A percentile compares a stretch with the other conserved stretches of the same genome.
phyloP scores from a whole-genome alignment of 176 grass and related monocot species.

The Guadua angustifolia region DNA sequence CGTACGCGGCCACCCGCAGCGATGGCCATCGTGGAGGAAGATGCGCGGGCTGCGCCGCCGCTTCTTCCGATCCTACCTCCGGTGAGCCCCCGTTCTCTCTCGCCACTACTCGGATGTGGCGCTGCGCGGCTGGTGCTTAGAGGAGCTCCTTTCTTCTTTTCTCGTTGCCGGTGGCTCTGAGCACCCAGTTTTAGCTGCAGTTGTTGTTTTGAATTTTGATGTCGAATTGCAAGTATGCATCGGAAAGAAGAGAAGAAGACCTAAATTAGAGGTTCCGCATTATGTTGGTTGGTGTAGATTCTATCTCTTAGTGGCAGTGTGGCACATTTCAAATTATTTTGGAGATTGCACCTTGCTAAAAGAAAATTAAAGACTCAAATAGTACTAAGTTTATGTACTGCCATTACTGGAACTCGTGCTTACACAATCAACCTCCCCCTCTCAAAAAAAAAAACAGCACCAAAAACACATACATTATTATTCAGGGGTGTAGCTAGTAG shows the following conservation, averaged over 20 bases:
- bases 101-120: not conserved
- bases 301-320: not conserved
- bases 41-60: slow-evolving; percentile 16
- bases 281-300: not conserved
- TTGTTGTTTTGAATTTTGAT: not conserved
- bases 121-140: not conserved
- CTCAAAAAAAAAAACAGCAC: too few species aligned
- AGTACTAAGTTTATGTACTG: not conserved
- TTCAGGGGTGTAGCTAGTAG: too few species aligned
- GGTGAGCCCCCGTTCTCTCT: slow-evolving; percentile 35
- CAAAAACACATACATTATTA: too few species aligned
- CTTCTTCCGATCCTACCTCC: slow-evolving; percentile 10
- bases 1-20: not conserved
- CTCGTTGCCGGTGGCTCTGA: not conserved
- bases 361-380: not conserved
- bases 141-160: not conserved
- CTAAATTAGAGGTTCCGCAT: not conserved
- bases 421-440: too few species aligned
- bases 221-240: not conserved
- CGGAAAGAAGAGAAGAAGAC: too few species aligned
- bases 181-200: not conserved
- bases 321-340: not conserved
- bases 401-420: not conserved
- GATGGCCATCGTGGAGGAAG: slow-evolving; percentile 35
- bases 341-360: not conserved